These are phyloP conservation scores for Aspergillus flavus DNA, from an alignment of 2,329 filamentous ascomycete genomes.

Conservation along the genomic window DNA sequence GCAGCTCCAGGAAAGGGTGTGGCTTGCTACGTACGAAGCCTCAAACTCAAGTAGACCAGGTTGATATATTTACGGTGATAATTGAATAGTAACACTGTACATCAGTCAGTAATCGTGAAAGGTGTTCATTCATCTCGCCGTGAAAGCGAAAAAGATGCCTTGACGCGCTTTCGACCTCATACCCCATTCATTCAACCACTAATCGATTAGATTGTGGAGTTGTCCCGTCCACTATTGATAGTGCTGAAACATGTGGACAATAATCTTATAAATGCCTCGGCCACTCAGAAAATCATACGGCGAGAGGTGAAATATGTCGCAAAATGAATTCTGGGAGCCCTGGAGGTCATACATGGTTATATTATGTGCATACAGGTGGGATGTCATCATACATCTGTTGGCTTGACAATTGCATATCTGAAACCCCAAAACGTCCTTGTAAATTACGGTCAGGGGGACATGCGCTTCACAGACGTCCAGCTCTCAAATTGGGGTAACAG, in stretches of 20 bases:
- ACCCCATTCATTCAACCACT: slow-evolving; percentile 17
- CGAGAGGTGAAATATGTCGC: slow-evolving; percentile 18
- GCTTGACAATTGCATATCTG: too few relatives aligned
- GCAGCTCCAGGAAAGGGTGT: slow-evolving; percentile 12
- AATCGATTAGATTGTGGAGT: slow-evolving; percentile 21
- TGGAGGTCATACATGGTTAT: slow-evolving; percentile 18
- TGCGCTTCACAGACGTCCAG: too few relatives aligned
- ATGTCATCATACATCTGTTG: too few relatives aligned
- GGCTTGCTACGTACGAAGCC: slow-evolving; percentile 8
- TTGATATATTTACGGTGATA: background rate
- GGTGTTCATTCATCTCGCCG: slow-evolving; percentile 14
- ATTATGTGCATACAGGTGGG: slow-evolving; percentile 20
- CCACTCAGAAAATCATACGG: background rate
- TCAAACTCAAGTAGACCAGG: too few relatives aligned
- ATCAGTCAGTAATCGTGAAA: background rate
- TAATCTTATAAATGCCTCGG: slow-evolving; percentile 1
- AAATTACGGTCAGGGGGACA: too few relatives aligned
- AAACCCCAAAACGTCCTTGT: too few relatives aligned
- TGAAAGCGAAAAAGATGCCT: slow-evolving; percentile 19
- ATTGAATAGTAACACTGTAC: background rate
- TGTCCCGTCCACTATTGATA: background rate
- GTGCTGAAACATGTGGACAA: background rate
- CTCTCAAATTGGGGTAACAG: too few relatives aligned
- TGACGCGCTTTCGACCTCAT: slow-evolving; percentile 14
- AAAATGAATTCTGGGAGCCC: slow-evolving; percentile 19